Percentiles rank a stretch among this genome's conserved stretches.
Conservation (phyloP, 2,329 filamentous ascomycete species). For the Fusarium equiseti region DNA sequence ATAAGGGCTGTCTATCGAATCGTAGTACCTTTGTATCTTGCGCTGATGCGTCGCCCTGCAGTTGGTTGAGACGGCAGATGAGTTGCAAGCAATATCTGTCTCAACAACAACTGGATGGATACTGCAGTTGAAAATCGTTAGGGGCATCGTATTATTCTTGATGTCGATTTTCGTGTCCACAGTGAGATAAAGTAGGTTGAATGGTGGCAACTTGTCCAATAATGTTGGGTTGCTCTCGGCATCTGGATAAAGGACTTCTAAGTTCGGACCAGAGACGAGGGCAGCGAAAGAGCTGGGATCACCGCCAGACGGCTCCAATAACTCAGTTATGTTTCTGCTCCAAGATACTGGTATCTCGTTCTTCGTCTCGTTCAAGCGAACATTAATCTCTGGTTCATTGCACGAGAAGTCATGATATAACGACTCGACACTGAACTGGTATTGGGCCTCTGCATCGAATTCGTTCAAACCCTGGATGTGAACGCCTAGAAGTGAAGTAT, state of each 20-base stretch:
- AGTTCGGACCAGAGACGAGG: rapidly evolving
- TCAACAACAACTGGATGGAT: not conserved
- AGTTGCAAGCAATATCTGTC: conserved; percentile 4
- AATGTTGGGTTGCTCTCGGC: too few relatives aligned
- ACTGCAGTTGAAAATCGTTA: not conserved
- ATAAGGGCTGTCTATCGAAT: rapidly evolving
- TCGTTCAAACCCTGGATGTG: not conserved
- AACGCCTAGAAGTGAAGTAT: conserved; percentile 6
- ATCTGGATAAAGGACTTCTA: too few relatives aligned
- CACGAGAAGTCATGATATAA: not conserved
- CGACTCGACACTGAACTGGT: not conserved
- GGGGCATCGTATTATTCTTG: rapidly evolving
- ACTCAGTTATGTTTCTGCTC: too few relatives aligned
- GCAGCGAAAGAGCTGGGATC: too few relatives aligned
- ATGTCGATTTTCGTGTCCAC: rapidly evolving
- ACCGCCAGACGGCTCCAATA: too few relatives aligned
- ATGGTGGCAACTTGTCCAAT: rapidly evolving
- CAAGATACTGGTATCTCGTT: too few relatives aligned
- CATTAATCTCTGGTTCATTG: not conserved
- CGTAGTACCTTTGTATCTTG: rapidly evolving
- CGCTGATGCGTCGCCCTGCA: conserved; percentile 1
- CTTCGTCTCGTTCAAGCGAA: too few relatives aligned
- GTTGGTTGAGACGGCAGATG: not conserved
- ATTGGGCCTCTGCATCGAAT: not conserved
- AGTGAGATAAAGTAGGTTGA: rapidly evolving